phyloP scores from a whole-genome alignment of 257 asterid genomes.

The Solanum raphanifolium region DNA sequence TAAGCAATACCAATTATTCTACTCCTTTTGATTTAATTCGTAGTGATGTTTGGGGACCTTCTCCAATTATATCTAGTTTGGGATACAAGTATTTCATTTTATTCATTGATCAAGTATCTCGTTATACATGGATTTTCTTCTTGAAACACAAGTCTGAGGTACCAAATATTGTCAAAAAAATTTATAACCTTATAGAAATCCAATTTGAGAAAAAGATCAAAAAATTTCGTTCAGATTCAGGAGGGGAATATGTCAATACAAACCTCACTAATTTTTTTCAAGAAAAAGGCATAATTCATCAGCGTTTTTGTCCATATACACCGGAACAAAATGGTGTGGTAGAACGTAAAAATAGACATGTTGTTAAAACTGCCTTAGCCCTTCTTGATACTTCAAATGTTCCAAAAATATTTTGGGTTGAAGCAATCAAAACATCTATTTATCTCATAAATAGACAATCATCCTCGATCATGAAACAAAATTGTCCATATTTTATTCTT shows the following conservation, averaged over 20 bases:
- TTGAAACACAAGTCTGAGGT: not conserved
- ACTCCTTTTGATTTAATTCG: not conserved
- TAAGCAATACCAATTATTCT: not conserved
- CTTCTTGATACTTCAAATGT: not conserved
- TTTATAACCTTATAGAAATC: not conserved
- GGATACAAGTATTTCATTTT: slow-evolving; percentile 4
- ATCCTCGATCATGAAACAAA: not conserved
- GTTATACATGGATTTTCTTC: not conserved
- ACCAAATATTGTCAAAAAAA: not conserved
- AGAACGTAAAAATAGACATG: slow-evolving; percentile 6
- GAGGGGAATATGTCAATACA: not conserved
- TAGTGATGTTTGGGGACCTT: not conserved
- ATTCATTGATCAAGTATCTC: not conserved
- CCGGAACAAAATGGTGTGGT: slow-evolving; percentile 2
- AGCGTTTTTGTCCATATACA: not conserved
- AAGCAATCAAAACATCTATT: not conserved
- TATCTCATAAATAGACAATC: slow-evolving; percentile 1
- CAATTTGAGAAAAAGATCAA: not conserved
- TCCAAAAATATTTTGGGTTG: not conserved
- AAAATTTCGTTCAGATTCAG: not conserved
- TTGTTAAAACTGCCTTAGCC: not conserved
- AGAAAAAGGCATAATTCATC: not conserved
- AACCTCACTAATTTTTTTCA: not conserved
- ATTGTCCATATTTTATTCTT: not conserved
- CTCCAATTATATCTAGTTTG: not conserved